Percentiles rank a stretch among this genome's conserved stretches.
phyloP scores from a whole-genome alignment of 2,329 filamentous ascomycete species.

The Alternaria gaisen region DNA sequence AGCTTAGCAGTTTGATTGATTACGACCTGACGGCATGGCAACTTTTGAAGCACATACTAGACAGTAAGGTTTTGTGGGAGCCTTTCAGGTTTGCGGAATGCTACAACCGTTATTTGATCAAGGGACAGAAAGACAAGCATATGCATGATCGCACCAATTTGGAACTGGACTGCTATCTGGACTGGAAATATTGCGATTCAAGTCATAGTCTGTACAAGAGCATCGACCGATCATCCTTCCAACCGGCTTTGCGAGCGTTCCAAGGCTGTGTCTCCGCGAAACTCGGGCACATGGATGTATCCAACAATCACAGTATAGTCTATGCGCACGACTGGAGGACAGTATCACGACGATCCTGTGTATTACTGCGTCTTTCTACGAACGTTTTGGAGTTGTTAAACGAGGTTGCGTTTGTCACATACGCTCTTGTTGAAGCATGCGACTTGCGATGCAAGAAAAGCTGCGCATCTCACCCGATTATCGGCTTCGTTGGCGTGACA shows the following conservation, averaged over 20 bases:
- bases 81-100: not conserved
- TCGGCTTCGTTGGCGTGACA: not conserved
- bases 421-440: not conserved
- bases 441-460: not conserved
- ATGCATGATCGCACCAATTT: no score
- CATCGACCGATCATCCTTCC: not conserved
- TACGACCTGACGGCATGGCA: not conserved
- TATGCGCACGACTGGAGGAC: no score
- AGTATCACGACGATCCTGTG: not conserved
- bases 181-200: not conserved
- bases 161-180: no score
- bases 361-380: not conserved
- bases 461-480: not conserved
- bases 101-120: not conserved
- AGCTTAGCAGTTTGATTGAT: not conserved
- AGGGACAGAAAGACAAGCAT: not conserved
- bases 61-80: not conserved
- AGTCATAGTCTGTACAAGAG: not conserved
- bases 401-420: not conserved
- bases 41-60: not conserved
- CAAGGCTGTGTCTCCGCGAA: no score
- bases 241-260: not conserved
- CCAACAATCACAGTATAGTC: no score
- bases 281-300: no score
- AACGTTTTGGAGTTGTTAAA: no score